Evolutionary conservation across 75 land plant species (phyloP), one percentile per base, ranked within the genome.

Genomic region (Adiantum capillusveneris): DNA sequence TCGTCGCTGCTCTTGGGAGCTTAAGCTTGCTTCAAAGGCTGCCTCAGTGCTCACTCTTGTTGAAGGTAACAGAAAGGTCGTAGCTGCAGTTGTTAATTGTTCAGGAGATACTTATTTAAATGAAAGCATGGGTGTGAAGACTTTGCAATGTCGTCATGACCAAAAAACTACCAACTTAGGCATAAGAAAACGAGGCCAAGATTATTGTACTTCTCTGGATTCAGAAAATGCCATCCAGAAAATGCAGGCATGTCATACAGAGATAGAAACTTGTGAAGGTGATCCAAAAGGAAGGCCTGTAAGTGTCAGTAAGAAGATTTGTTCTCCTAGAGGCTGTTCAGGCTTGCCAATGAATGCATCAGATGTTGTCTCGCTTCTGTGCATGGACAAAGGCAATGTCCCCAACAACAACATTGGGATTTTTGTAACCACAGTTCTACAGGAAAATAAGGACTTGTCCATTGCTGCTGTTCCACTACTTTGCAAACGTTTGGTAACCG

Each of bases 381-480:
- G 83, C 16, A 70, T 62, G 79, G 89, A 80, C 59, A 67, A 72
- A 60, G 72, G 79, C 41, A 67, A 78, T 59, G 91, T 84, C 60
- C 66, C 70, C 19, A 79, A 66, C 57, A 75, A 68, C 27, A 68
- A 73, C 59, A 79, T 84, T 9, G 85, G 80, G 60, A 65, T 67
- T 34, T 70, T 79, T 59, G 63, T 90, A 6, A 76, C 64, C 56
- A 65, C 76, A 42, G 87, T 87, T n/a, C 81, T 90, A 25, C 67
- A 74, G 53, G 82, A 86, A 72, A 90, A 86, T 56, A 76, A 83
- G 55, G 85, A 90, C 34, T 61, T 86, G 52, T 88, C 94, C 59
- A 80, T 90, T 59, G 90, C 91, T 63, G 81, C 84, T 75, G 91
- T 86, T 56, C 82, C 91, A 31, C 63, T 90, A 26, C 72, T 90